Base-by-base conservation (phyloP, 164 flowering plant genomes). In the Kalanchoe fedtschenkoi region DNA sequence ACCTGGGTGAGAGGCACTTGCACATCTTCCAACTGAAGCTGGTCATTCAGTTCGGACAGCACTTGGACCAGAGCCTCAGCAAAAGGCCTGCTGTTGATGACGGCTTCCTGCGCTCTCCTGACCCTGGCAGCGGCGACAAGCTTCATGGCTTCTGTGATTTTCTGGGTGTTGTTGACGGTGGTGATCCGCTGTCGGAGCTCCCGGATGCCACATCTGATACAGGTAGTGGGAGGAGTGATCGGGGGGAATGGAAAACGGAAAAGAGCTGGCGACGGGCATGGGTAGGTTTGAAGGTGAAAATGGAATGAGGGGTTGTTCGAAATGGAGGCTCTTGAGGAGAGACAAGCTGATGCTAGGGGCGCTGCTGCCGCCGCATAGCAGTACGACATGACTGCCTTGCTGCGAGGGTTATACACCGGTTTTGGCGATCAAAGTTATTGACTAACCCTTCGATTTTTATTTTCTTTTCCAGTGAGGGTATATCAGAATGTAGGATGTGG, bases 121-220 rank as follows among this genome's bases (percentile, higher is more conserved):
- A 92, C 85, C 64, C 71, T 89, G 1, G 96, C 95, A 2, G 98
- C 96, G 0, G 98, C 83, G 0, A 92, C 95, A 13, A 91, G 89
- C 78, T 87, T 91, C 92, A 89, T 89, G 5, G 95, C 95, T 70
- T 91, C 95, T 0, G 98, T 83, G 44, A 91, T 78, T 65, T 91
- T 89, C 71, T 91, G 96, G 55, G 95, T 85, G 63, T 66, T 91
- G 47, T 85, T 91, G 16, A 91, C 88, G 0, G 95, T 71, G 7
- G 73, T 75, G 35, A 88, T 81, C 61, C 96, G 76, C 1, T 72
- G 77, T 5, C 86, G 73, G 2, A 91, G 76, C 57, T 85, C 82
- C 1, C 93, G 88, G 22, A 86, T 78, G 21, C 82, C 68, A 61
- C 85, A 83, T 3, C 57, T 78, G 22, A 89, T 76, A 17, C 63